Conservation (phyloP, 345 rosid genomes). For the Lagerstroemia speciosa region DNA sequence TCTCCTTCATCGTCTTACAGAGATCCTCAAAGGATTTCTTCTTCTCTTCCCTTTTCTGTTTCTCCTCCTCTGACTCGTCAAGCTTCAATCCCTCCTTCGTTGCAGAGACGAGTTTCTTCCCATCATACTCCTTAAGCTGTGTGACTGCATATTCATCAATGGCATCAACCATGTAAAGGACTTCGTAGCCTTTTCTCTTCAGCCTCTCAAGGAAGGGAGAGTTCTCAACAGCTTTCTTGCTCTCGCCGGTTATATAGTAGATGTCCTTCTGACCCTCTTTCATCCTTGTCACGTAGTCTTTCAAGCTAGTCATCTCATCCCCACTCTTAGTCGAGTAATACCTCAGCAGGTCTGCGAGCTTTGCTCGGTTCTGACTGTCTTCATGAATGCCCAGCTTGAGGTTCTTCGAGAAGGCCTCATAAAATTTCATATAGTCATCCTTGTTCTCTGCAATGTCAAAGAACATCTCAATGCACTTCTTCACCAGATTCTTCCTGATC, state of each 20-base stretch:
- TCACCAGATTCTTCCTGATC: conserved; percentile 28
- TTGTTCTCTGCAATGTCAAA: conserved; percentile 34
- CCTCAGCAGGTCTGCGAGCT: conserved; percentile 31
- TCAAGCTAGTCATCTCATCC: conserved; percentile 36
- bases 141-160: conserved; percentile 31
- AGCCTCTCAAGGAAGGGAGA: conserved; percentile 49
- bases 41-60: conserved; percentile 35
- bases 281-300: conserved; percentile 59
- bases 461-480: conserved; percentile 38
- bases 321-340: conserved; percentile 31
- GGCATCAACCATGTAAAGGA: conserved; percentile 28
- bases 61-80: conserved; percentile 42
- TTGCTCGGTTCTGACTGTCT: conserved; percentile 27
- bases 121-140: conserved; percentile 43
- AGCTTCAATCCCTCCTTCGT: conserved; percentile 48
- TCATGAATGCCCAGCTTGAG: conserved; percentile 30
- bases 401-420: conserved; percentile 32
- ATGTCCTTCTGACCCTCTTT: conserved; percentile 56
- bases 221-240: conserved; percentile 50
- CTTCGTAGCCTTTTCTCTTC: conserved; percentile 42
- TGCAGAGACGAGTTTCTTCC: conserved; percentile 45
- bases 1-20: conserved; percentile 46
- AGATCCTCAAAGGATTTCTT: conserved; percentile 33
- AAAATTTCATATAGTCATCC: conserved; percentile 24
- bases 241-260: conserved; percentile 49